Evolutionary conservation across 2,329 filamentous ascomycete species (phyloP), one percentile per base, ranked within the genome.

Genomic region (Colletotrichum tamarilloi): DNA sequence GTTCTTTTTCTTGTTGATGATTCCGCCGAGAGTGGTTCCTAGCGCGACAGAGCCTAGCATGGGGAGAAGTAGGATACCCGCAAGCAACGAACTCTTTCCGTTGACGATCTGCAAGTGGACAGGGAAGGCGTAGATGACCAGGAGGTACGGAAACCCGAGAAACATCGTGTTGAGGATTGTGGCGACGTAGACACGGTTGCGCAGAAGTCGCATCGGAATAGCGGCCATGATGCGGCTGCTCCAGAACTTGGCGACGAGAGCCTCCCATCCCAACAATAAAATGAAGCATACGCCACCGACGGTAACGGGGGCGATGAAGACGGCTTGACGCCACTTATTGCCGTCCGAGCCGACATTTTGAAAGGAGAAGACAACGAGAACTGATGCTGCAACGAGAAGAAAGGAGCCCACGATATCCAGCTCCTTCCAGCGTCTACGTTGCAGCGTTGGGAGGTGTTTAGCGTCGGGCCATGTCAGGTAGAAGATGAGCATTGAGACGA

Each of bases 311-410:
- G 79, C 84, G 24, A 87, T 76, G 74, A 88, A 87, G 19, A 82
- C 67, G 8, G 81, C 79, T 8, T 78, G 76, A 5, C 73, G 73
- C 88, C 88, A 91, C 52, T 80, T 77, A n/a, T 81, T 74, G 1
- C 74, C 70, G 3, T 80, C 74, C 0, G 79, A 78, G 1, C 86
- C 85, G 3, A 84, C 84, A 74, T 86, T 86, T 76, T 92, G 89
- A 68, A 92, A 90, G 1, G 89, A 82, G 75, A 90, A 91, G 0
- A 91, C 87, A 5, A 91, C 82, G 2, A 91, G 83, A 0, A 89
- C 85, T 0, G 89, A 85, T 1, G 88, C 86, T 3, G 86, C 81
- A 9, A 91, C 84, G 14, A 90, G 80, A 26, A 91, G 81, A n/a
- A 87, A 74, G 0, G 87, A 87, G 12, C 89, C 89, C 4, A 87